Evolutionary conservation across 1,139 yeast genomes (phyloP).

Genomic region (Waltiozyma solani): DNA sequence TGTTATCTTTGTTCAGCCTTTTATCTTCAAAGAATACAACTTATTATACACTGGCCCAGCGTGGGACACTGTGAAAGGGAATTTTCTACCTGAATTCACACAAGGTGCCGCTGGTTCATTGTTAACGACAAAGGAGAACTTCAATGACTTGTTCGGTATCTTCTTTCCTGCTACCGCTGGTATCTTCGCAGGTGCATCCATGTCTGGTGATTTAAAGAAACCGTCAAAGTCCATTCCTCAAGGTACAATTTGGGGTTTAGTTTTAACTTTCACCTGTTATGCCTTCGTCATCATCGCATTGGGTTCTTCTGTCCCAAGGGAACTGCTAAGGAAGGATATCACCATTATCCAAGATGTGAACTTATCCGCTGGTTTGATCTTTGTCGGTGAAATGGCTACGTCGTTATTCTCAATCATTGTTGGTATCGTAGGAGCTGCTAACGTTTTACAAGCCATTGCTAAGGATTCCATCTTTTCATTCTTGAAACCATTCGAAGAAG

Average conservation of each 20-base stretch:
- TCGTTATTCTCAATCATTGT: slow-evolving; percentile 86
- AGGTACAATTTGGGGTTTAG: slow-evolving; percentile 79
- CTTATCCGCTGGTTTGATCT: slow-evolving; percentile 54
- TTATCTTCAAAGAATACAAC: slow-evolving; percentile 36
- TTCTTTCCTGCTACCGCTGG: slow-evolving; percentile 98
- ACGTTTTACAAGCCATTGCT: slow-evolving; percentile 82
- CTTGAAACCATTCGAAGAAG: slow-evolving; percentile 44
- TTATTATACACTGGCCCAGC: slow-evolving; percentile 64
- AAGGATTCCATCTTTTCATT: slow-evolving; percentile 82
- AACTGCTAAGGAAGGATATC: slow-evolving; percentile 62
- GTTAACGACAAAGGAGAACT: slow-evolving; percentile 54
- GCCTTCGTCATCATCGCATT: slow-evolving; percentile 66
- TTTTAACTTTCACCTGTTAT: slow-evolving; percentile 67
- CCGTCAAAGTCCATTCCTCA: slow-evolving; percentile 86
- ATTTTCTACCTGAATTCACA: slow-evolving; percentile 72
- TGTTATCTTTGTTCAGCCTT: slow-evolving; percentile 51
- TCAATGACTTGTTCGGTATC: slow-evolving; percentile 81
- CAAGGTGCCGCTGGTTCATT: slow-evolving; percentile 90
- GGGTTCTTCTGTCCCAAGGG: slow-evolving; percentile 75
- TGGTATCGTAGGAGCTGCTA: slow-evolving; percentile 93
- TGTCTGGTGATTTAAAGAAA: slow-evolving; percentile 87
- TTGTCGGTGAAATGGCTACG: slow-evolving; percentile 86
- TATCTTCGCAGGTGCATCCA: slow-evolving; percentile 96
- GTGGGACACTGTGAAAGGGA: slow-evolving; percentile 52
- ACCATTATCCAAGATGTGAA: slow-evolving; percentile 80